Percentiles rank a stretch among this genome's conserved stretches.
Evolutionary conservation across 345 rosid genomes (phyloP).

Genomic region (Salix brachista): DNA sequence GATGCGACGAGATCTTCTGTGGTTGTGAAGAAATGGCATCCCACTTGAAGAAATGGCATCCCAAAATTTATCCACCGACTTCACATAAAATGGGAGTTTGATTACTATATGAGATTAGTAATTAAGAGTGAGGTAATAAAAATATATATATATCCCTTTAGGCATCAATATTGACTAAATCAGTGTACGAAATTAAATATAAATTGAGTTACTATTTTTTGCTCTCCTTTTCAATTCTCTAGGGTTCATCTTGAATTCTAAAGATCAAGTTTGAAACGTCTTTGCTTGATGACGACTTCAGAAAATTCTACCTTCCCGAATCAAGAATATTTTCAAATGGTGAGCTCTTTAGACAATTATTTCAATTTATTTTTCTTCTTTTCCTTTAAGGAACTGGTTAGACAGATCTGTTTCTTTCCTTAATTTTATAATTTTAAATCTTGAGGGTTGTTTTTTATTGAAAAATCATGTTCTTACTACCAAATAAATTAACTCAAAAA

Average conservation of each 20-base stretch:
- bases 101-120: not conserved
- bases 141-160: not conserved
- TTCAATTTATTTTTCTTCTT: not conserved
- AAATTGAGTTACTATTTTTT: not conserved
- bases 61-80: not conserved
- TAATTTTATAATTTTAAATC: no score
- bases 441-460: no score
- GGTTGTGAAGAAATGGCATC: slow-evolving; percentile 1
- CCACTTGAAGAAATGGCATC: no score
- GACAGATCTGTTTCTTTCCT: no score
- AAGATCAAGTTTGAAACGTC: slow-evolving; percentile 11
- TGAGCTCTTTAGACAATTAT: not conserved
- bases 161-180: slow-evolving; percentile 9
- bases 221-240: not conserved
- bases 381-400: not conserved
- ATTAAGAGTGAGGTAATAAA: not conserved
- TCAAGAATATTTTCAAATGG: not conserved
- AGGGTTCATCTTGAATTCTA: not conserved
- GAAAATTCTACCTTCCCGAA: not conserved
- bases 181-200: not conserved
- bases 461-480: no score
- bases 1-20: not conserved
- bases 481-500: no score
- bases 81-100: not conserved
- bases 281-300: not conserved